Percentiles rank a stretch among this genome's conserved stretches.
Conservation (phyloP, 768 basidiomycete species). For the Rhizopogon salebrosus region DNA sequence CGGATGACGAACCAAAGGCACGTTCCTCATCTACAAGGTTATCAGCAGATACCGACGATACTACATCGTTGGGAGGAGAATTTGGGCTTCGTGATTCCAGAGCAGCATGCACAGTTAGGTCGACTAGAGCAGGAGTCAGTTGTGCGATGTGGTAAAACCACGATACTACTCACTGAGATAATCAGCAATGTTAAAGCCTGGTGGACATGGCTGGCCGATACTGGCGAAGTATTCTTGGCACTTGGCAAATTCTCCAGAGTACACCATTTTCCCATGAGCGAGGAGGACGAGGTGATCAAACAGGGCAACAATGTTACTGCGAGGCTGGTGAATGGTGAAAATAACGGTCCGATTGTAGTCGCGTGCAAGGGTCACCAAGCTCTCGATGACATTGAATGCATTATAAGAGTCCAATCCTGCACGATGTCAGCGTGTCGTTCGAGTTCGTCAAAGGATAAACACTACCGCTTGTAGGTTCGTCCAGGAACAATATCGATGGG, state of each 20-base stretch:
- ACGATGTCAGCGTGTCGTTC: slow-evolving; percentile 6
- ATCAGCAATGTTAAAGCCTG: slow-evolving; percentile 96
- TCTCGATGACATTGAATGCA: slow-evolving; percentile 90
- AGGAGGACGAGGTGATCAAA: slow-evolving; percentile 91
- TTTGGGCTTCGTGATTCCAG: slow-evolving; percentile 28
- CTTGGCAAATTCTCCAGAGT: slow-evolving; percentile 70
- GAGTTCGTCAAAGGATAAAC: neutral
- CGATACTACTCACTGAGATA: slow-evolving; percentile 70
- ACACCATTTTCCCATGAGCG: slow-evolving; percentile 78
- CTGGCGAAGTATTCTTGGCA: slow-evolving; percentile 75
- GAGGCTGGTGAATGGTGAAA: slow-evolving; percentile 97
- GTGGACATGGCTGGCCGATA: slow-evolving; percentile 81
- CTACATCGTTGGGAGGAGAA: slow-evolving; percentile 40
- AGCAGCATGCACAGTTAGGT: slow-evolving; percentile 62
- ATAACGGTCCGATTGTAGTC: slow-evolving; percentile 93
- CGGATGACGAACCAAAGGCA: slow-evolving; percentile 40
- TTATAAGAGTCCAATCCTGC: slow-evolving; percentile 92
- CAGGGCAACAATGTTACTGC: slow-evolving; percentile 93
- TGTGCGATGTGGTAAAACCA: neutral
- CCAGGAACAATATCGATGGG: slow-evolving; percentile 92
- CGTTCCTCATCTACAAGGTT: slow-evolving; percentile 69
- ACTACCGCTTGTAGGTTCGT: slow-evolving; percentile 92
- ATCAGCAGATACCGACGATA: slow-evolving; percentile 34
- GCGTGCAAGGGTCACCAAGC: slow-evolving; percentile 76
- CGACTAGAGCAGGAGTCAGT: slow-evolving; percentile 39